Evolutionary conservation across 169 alveolate species (phyloP), one percentile per base, ranked within the genome.

Genomic region (Babesia ovata): DNA sequence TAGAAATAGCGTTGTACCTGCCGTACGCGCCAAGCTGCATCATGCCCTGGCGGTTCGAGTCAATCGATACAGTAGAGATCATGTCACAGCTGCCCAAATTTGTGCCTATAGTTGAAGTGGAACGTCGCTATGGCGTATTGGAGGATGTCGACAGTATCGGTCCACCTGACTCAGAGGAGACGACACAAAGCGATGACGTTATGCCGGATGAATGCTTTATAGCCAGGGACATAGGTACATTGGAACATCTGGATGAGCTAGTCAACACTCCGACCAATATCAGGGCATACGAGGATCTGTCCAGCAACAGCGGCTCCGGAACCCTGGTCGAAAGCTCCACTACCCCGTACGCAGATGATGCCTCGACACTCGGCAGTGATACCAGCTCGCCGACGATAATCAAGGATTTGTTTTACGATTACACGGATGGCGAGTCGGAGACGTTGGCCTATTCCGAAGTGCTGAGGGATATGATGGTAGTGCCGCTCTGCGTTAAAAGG

Each of bases 1-100:
- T 83, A 2, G 90, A 83, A n/a, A 69, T 83, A n/a, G 85, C 90
- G 42, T 29, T 83, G 42, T 83, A 83, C n/a, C 61, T 83, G 45
- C 90, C 90, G 21, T 83, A 83, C 42, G 86, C 70, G 19, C 90
- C 90, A 2, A 62, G 77, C 29, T 36, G 56, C 22, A 71, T 24
- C n/a, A 14, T 81, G 29, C 88, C 88, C 11, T 71, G 85, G 88
- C 24, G 63, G 36, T 72, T 81, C 50, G 88, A 71, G 79, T 46
- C 73, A 21, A 24, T 70, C 12, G 65, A 52, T n/a, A 12, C 54
- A 7, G 0, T n/a, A 1, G 81, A 66, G 12, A 19, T 67, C 0
- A n/a, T 70, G 49, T 28, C 29, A 4, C 29, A 33, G 12, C 49
- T 65, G 13, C 19, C 21, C 28, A 53, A 58, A 13, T 33, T 2